phyloP scores from a whole-genome alignment of 768 basidiomycete genomes.

The Daedaleopsis sinensis region DNA sequence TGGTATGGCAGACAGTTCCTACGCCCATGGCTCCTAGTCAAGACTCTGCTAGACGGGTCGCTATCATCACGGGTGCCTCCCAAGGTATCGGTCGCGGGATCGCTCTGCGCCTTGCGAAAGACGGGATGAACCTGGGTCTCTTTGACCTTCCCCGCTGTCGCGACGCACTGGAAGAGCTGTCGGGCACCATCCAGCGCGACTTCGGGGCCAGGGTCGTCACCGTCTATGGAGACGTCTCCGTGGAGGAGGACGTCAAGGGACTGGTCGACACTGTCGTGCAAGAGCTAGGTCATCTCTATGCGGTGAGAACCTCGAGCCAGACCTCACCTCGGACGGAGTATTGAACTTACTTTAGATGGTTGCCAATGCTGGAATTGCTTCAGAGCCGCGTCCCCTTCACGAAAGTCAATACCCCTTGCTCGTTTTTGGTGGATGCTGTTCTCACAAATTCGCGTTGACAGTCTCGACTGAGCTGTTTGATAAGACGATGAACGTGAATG shows the following conservation, averaged over 20 bases:
- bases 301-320: too few relatives aligned
- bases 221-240: constrained; percentile 43
- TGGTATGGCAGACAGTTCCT: too few relatives aligned
- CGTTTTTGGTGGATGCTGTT: too few relatives aligned
- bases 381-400: constrained; percentile 13
- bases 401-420: too few relatives aligned
- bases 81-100: constrained; percentile 34
- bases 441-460: too few relatives aligned
- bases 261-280: constrained; percentile 38
- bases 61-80: constrained; percentile 33
- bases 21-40: too few relatives aligned
- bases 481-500: constrained; percentile 39
- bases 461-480: constrained; percentile 37
- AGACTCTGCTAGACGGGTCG: constrained; percentile 20
- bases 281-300: constrained; percentile 47
- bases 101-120: constrained; percentile 30
- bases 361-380: constrained; percentile 32
- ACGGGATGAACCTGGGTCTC: constrained; percentile 25
- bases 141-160: constrained; percentile 24
- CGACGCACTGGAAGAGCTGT: constrained; percentile 15
- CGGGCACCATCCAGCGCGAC: constrained; percentile 13
- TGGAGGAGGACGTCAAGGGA: constrained; percentile 41
- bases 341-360: constrained; percentile 27
- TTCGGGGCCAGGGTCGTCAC: constrained; percentile 25
- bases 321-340: too few relatives aligned